These are phyloP conservation scores for Stephanodiscus triporus DNA, from an alignment of 108 stramenopile species.

Conservation along the genomic window DNA sequence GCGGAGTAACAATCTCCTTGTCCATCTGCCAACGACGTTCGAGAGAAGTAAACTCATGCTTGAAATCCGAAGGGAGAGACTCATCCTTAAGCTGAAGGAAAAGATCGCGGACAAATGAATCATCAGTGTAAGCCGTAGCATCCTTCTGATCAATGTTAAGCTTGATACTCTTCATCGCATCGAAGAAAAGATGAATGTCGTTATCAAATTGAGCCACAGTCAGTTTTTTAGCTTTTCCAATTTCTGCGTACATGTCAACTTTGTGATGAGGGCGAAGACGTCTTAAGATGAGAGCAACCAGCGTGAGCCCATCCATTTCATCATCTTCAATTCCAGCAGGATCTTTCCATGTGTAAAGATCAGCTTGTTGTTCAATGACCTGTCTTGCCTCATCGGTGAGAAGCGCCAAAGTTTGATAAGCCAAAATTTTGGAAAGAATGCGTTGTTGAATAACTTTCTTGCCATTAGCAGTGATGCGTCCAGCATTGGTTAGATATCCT, in stretches of 20 bases:
- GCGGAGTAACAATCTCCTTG: neutral
- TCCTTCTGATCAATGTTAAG: conserved; percentile 8
- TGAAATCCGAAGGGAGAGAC: neutral
- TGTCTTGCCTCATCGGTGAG: neutral
- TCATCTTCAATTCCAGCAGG: neutral
- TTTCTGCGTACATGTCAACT: conserved; percentile 2
- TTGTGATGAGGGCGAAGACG: neutral
- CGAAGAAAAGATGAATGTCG: neutral
- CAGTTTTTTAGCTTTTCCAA: neutral
- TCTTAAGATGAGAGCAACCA: neutral
- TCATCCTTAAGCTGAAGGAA: neutral
- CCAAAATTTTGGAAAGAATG: neutral
- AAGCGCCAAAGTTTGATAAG: neutral
- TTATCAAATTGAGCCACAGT: neutral
- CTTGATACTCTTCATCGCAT: neutral
- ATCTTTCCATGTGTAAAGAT: no score
- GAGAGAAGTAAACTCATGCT: neutral
- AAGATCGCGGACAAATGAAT: neutral
- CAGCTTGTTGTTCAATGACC: neutral
- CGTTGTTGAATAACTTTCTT: neutral
- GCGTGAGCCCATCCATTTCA: neutral
- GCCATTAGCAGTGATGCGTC: neutral
- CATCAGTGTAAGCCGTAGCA: conserved; percentile 1
- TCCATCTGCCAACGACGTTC: neutral
- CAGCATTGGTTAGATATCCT: neutral